Evolutionary conservation across 1,284 basidiomycete species (phyloP).

Genomic region (Apiotrichum sp.): DNA sequence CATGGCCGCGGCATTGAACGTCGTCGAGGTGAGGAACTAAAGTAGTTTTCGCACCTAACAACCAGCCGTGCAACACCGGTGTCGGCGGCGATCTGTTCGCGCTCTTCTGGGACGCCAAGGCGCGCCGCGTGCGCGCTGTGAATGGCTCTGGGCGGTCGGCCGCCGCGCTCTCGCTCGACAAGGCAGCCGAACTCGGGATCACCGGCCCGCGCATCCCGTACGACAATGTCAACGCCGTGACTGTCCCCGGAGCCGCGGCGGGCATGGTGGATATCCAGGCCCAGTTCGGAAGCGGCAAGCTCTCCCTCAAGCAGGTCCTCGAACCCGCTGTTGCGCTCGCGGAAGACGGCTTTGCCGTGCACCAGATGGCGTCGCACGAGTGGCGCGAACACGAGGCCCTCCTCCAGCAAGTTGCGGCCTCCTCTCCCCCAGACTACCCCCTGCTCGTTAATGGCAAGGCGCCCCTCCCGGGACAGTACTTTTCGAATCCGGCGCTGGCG

Average conservation of each 20-base stretch:
- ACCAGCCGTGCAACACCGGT: slow-evolving; percentile 25
- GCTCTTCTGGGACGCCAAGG: slow-evolving; percentile 74
- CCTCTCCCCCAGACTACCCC: slow-evolving; percentile 13
- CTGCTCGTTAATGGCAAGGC: slow-evolving; percentile 21
- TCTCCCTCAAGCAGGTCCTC: slow-evolving; percentile 67
- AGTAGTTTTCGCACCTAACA: too few relatives aligned
- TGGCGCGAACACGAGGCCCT: slow-evolving; percentile 8
- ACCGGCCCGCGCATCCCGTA: slow-evolving; percentile 55
- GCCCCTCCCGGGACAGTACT: slow-evolving; percentile 20
- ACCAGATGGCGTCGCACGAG: slow-evolving; percentile 52
- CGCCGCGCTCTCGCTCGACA: slow-evolving; percentile 65
- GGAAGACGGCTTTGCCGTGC: slow-evolving; percentile 57
- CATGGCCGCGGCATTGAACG: slow-evolving; percentile 17
- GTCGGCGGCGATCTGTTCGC: slow-evolving; percentile 73
- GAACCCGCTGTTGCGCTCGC: slow-evolving; percentile 73
- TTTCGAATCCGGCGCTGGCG: slow-evolving; percentile 63
- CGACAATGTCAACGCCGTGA: slow-evolving; percentile 74
- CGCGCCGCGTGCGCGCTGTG: slow-evolving; percentile 58
- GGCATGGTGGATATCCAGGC: slow-evolving; percentile 84
- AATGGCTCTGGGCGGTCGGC: slow-evolving; percentile 65
- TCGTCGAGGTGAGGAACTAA: slow-evolving; percentile 8
- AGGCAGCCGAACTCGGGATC: slow-evolving; percentile 62
- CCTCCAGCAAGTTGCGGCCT: slow-evolving; percentile 3
- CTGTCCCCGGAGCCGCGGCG: slow-evolving; percentile 83
- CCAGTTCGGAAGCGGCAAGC: slow-evolving; percentile 67